These are phyloP conservation scores for Dictyostelium discoideum DNA, from an alignment of 78 protist species.

Conservation along the genomic window DNA sequence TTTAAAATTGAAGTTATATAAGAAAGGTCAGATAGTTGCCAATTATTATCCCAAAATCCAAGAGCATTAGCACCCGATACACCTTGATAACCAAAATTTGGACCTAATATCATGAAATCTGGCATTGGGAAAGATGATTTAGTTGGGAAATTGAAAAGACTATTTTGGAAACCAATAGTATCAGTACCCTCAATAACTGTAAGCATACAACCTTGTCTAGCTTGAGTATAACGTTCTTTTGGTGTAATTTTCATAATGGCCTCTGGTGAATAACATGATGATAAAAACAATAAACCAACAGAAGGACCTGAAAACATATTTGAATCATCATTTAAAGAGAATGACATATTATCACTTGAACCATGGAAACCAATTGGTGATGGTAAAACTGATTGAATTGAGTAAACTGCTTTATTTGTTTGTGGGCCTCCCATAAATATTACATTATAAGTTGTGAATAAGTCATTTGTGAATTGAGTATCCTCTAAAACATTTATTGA, in stretches of 20 bases:
- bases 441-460: neutral
- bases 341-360: neutral
- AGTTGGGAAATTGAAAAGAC: conserved; percentile 35
- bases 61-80: conserved; percentile 25
- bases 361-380: neutral
- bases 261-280: conserved; percentile 10
- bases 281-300: conserved; percentile 7
- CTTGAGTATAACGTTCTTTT: neutral
- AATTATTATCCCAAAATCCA: conserved; percentile 71
- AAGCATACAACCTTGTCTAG: conserved; percentile 36
- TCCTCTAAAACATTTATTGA: conserved; percentile 19
- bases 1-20: too few species aligned
- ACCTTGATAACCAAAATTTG: conserved; percentile 25
- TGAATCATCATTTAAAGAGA: neutral
- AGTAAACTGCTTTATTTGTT: neutral
- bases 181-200: conserved; percentile 51
- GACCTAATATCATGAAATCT: conserved; percentile 50
- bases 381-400: conserved; percentile 3
- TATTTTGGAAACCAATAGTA: conserved; percentile 3
- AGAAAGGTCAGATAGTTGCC: conserved; percentile 11
- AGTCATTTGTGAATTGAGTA: neutral
- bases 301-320: neutral
- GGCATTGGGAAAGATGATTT: conserved; percentile 39
- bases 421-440: conserved; percentile 43
- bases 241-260: neutral